These are phyloP conservation scores for Babesia gibsoni DNA, from an alignment of 169 alveolate species.

Conservation along the genomic window DNA sequence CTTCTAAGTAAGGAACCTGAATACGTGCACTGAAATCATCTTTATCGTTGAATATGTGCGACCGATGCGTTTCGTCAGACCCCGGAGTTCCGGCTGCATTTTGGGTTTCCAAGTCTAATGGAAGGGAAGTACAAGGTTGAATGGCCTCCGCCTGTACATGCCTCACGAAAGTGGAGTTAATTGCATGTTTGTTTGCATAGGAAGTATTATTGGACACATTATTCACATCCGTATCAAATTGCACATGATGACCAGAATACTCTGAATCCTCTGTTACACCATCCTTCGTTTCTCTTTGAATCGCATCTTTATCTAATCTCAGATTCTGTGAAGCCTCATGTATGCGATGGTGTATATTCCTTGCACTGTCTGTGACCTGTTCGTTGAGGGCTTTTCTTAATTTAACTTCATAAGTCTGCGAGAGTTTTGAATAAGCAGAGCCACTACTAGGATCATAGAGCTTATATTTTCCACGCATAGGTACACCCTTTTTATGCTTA, in stretches of 20 bases:
- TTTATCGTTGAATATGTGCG: neutral
- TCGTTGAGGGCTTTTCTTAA: neutral
- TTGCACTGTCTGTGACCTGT: no score
- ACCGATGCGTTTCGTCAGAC: neutral
- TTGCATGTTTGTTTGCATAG: no score
- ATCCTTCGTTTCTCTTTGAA: no score
- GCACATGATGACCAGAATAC: no score
- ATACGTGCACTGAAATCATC: neutral
- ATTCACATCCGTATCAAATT: no score
- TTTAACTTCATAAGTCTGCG: conserved; percentile 13
- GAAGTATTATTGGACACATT: no score
- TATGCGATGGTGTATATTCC: neutral
- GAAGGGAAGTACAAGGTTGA: conserved; percentile 4
- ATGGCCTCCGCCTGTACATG: neutral
- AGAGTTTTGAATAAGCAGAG: conserved; percentile 13
- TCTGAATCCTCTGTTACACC: no score
- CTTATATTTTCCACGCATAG: neutral
- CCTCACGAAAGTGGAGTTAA: no score
- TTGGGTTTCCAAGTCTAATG: neutral
- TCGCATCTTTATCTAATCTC: no score
- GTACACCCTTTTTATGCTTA: neutral
- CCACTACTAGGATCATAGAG: conserved; percentile 28
- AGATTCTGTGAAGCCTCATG: no score
- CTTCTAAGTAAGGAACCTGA: conserved; percentile 18
- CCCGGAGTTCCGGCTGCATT: neutral